Evolutionary conservation across 257 asterid genomes (phyloP).

Genomic region (Vinca minor): DNA sequence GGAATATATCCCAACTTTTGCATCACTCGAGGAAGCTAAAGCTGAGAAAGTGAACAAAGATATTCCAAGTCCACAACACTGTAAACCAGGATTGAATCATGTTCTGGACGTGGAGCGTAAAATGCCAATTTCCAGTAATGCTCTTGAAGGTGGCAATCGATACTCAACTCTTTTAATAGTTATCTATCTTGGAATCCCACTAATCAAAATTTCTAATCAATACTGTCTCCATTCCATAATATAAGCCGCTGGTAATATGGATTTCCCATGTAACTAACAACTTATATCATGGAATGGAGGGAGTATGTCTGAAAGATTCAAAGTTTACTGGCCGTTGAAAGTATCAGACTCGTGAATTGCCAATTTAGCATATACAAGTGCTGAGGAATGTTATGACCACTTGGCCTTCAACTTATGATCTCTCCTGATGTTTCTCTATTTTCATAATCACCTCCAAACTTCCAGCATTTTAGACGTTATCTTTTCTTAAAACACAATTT

Average conservation of each 20-base stretch:
- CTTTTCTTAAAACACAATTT: background rate
- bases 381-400: too few relatives aligned
- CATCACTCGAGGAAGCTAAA: constrained; percentile 24
- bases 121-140: constrained; percentile 21
- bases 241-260: too few relatives aligned
- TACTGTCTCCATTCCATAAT: too few relatives aligned
- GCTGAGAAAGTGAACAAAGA: constrained; percentile 30
- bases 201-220: background rate
- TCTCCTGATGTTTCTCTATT: too few relatives aligned
- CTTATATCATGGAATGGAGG: too few relatives aligned
- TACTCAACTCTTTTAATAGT: background rate
- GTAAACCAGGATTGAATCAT: constrained; percentile 33
- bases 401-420: too few relatives aligned
- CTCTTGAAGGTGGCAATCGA: constrained; percentile 32
- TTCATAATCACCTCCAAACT: too few relatives aligned
- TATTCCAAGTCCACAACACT: constrained; percentile 30
- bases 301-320: background rate
- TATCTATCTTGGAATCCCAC: background rate
- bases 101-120: constrained; percentile 20
- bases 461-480: background rate
- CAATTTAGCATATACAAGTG: too few relatives aligned
- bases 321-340: background rate
- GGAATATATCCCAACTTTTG: constrained; percentile 28
- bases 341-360: too few relatives aligned
- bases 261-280: too few relatives aligned